A percentile compares a stretch with the other conserved stretches of the same genome.
Evolutionary conservation across 495 filamentous ascomycete species (phyloP).

Genomic region (Friedmanniomyces endolithicus): DNA sequence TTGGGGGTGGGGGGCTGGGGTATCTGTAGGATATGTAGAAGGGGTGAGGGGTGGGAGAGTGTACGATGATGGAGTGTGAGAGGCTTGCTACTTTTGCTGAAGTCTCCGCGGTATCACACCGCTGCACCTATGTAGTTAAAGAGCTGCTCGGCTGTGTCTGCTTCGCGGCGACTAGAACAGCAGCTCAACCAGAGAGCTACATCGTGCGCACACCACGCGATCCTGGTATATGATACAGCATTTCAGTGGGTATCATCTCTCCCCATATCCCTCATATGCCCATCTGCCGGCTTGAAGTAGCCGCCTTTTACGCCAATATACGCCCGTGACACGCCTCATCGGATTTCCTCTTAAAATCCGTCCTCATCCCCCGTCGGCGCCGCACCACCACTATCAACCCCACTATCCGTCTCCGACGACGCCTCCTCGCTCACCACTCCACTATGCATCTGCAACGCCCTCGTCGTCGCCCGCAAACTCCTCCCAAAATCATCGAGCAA

Average conservation of each 20-base stretch:
- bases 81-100: too few relatives aligned
- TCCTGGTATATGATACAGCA: not conserved
- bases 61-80: constrained; percentile 1
- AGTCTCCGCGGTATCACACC: too few relatives aligned
- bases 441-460: constrained; percentile 11
- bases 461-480: constrained; percentile 3
- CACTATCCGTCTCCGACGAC: constrained; percentile 9
- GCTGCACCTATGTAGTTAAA: too few relatives aligned
- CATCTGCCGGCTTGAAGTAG: too few relatives aligned
- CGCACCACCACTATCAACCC: constrained; percentile 5
- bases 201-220: not conserved
- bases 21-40: constrained; percentile 36
- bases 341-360: not conserved
- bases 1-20: constrained; percentile 47
- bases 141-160: too few relatives aligned
- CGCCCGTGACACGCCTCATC: too few relatives aligned
- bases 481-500: constrained; percentile 29
- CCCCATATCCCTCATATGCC: too few relatives aligned
- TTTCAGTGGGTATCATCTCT: not conserved
- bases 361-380: constrained; percentile 14
- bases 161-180: too few relatives aligned
- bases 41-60: not conserved
- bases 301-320: too few relatives aligned
- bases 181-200: too few relatives aligned
- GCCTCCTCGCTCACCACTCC: not conserved